Base-by-base conservation (phyloP, 2,329 filamentous ascomycete genomes). In the Trichoderma sp. region DNA sequence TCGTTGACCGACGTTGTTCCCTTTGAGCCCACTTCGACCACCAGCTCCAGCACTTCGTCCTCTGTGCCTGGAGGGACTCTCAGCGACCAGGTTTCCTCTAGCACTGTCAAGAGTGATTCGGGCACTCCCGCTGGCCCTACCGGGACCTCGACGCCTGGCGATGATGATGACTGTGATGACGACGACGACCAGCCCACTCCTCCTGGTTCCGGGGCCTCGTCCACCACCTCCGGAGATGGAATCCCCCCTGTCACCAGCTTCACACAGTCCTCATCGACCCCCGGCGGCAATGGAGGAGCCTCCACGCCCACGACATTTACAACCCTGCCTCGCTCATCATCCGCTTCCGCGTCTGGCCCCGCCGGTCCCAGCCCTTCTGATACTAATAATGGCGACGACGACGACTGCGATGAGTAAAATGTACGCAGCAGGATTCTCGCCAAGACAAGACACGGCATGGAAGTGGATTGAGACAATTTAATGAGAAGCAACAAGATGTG, bases 291-390 rank as follows among this genome's bases (percentile, higher is more conserved):
- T n/a, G n/a, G 2, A 8, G 50, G 25, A 25, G 15, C 59, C n/a
- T 22, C 48, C 29, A 8, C 48, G 35, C 66, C 66, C 22, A 68
- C 66, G 9, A 68, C 66, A 0, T 68, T 68, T n/a, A 9, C 66
- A 3, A 68, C 66, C 27, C n/a, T 68, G 29, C 2, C 52, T 42
- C 66, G 52, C 39, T 3, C 66, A 32, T 25, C 59, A 13, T 10
- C 22, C 2, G 32, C 61, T 2, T 52, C 61, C 10, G 4, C 48
- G 10, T 48, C 45, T n/a, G 45, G 10, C 48, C 35, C 67, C 3
- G 59, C 67, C 29, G 53, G 52, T 3, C 48, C 71, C 37, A 54
- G 25, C 27, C 29, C 59, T 52, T 63, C 64, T 13, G 67, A 34
- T 17, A 27, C 32, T 37, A 57, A 10, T 22, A 37, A 32, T 22